These are phyloP conservation scores for Hypoxylon sp. DNA, from an alignment of 2,329 filamentous ascomycete genomes.

Conservation along the genomic window DNA sequence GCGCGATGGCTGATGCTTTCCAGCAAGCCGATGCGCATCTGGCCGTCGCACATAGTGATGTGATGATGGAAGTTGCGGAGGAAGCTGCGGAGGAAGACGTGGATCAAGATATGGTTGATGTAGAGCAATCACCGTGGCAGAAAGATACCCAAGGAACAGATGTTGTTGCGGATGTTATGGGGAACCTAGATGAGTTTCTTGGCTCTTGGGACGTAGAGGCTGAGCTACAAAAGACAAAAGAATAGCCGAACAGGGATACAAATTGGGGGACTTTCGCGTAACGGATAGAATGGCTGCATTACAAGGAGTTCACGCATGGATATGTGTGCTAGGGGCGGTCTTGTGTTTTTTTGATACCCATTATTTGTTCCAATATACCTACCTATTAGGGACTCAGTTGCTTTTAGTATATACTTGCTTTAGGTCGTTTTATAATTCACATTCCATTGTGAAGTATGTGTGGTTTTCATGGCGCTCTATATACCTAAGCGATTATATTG, in stretches of 20 bases:
- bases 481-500: too few species aligned
- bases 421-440: too few species aligned
- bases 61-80: slow-evolving; percentile 19
- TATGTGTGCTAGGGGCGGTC: slow-evolving; percentile 1
- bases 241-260: slow-evolving; percentile 10
- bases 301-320: slow-evolving; percentile 2
- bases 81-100: slow-evolving; percentile 13
- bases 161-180: slow-evolving; percentile 56
- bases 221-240: slow-evolving; percentile 47
- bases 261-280: slow-evolving; percentile 5
- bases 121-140: slow-evolving; percentile 44
- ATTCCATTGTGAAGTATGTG: too few species aligned
- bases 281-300: background rate
- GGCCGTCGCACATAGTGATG: background rate
- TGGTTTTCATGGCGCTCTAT: too few species aligned
- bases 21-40: slow-evolving; percentile 52
- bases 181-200: slow-evolving; percentile 57
- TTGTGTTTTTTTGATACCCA: slow-evolving; percentile 23
- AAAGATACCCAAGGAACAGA: slow-evolving; percentile 46
- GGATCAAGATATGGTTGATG: slow-evolving; percentile 19
- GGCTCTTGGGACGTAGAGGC: slow-evolving; percentile 52
- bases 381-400: too few species aligned
- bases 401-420: too few species aligned
- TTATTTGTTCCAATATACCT: too few species aligned
- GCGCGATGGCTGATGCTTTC: slow-evolving; percentile 61